These are phyloP conservation scores for Neurospora sp. DNA, from an alignment of 495 filamentous ascomycete species.

Conservation along the genomic window DNA sequence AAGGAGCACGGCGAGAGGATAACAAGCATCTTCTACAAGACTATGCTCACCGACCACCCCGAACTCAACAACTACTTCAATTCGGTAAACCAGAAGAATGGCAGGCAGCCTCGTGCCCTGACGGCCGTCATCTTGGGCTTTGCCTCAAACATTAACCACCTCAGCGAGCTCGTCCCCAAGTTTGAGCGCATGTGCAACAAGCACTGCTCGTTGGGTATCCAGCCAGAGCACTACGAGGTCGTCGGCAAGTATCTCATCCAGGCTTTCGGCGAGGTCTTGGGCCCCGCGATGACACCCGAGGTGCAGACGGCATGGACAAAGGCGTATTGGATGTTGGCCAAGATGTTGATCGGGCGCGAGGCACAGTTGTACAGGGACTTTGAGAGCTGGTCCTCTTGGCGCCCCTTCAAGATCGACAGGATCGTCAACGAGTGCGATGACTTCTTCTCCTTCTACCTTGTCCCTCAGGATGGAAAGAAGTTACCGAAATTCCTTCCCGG, in stretches of 20 bases:
- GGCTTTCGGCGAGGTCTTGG: slow-evolving; percentile 57
- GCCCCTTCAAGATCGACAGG: slow-evolving; percentile 52
- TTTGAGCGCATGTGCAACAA: slow-evolving; percentile 65
- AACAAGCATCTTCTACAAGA: slow-evolving; percentile 57
- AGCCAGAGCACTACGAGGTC: slow-evolving; percentile 57
- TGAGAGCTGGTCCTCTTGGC: slow-evolving; percentile 52
- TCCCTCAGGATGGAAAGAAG: slow-evolving; percentile 49
- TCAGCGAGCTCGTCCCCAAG: slow-evolving; percentile 50
- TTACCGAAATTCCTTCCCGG: slow-evolving; percentile 55
- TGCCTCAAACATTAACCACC: slow-evolving; percentile 59
- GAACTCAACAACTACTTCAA: slow-evolving; percentile 61
- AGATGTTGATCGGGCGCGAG: slow-evolving; percentile 59
- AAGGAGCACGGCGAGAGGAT: slow-evolving; percentile 55
- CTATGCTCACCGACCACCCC: slow-evolving; percentile 54
- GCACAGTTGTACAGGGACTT: slow-evolving; percentile 47
- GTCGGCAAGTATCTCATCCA: slow-evolving; percentile 57
- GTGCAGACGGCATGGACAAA: slow-evolving; percentile 56
- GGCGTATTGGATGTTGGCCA: slow-evolving; percentile 62
- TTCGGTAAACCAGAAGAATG: slow-evolving; percentile 55
- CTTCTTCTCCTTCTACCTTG: slow-evolving; percentile 63
- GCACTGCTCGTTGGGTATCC: slow-evolving; percentile 61
- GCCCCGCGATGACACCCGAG: slow-evolving; percentile 53
- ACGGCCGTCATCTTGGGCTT: slow-evolving; percentile 58
- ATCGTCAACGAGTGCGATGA: slow-evolving; percentile 54
- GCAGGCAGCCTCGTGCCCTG: slow-evolving; percentile 55